phyloP scores from a whole-genome alignment of 106 monocot species.

The Allium fistulosum region DNA sequence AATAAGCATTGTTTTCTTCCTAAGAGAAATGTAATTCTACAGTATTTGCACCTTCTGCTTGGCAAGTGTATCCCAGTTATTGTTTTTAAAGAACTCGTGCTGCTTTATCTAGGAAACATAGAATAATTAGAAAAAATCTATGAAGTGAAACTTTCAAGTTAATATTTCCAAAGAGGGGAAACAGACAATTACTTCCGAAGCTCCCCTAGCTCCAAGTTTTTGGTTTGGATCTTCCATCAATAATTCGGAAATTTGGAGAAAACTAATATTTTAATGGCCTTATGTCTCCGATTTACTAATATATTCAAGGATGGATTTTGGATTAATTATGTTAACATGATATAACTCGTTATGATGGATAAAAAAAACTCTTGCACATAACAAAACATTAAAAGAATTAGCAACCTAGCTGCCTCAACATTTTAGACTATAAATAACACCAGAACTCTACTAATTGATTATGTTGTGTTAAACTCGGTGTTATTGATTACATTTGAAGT shows the following conservation, averaged over 20 bases:
- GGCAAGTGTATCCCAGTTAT: conserved; percentile 96
- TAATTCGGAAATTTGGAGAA: conserved; percentile 26
- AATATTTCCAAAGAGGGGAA: no score
- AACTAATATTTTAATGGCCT: background rate
- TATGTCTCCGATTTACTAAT: background rate
- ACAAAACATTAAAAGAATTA: no score
- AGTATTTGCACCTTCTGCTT: conserved; percentile 67
- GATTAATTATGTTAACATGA: no score
- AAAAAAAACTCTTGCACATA: no score
- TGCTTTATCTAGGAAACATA: conserved; percentile 56
- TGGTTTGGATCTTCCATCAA: conserved; percentile 95
- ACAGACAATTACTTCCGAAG: conserved; percentile 52
- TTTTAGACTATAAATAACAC: no score
- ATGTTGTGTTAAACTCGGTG: no score
- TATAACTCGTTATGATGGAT: no score
- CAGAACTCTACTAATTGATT: no score
- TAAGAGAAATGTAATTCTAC: background rate
- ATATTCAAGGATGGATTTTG: no score
- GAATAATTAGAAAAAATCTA: background rate
- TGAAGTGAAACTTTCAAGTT: background rate
- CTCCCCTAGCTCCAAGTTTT: conserved; percentile 89
- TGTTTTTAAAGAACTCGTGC: conserved; percentile 87
- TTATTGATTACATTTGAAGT: no score
- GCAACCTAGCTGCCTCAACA: no score
- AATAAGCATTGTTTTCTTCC: no score